Percentiles rank a stretch among this genome's conserved stretches.
These are phyloP conservation scores for Zalerion maritima DNA, from an alignment of 495 filamentous ascomycete species.

Conservation along the genomic window DNA sequence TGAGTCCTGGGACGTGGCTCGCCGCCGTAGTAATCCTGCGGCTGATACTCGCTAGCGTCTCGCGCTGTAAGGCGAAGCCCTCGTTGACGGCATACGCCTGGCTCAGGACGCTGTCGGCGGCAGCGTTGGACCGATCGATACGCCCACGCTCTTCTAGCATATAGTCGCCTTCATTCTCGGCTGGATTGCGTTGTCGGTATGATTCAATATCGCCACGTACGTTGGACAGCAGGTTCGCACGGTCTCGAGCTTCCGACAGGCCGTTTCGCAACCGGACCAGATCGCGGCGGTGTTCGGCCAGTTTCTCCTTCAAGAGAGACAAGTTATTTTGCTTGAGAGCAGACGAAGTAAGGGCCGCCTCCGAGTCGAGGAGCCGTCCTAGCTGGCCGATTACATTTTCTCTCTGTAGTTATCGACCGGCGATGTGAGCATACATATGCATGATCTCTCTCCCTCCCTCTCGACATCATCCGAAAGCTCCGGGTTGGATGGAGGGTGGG, in stretches of 20 bases:
- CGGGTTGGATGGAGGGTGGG: not conserved
- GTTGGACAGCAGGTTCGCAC: slow-evolving; percentile 78
- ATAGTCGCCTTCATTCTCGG: slow-evolving; percentile 76
- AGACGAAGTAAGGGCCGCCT: slow-evolving; percentile 75
- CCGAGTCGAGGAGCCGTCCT: slow-evolving; percentile 79
- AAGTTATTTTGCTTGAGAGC: slow-evolving; percentile 92
- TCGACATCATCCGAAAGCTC: too few species aligned
- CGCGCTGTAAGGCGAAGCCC: slow-evolving; percentile 72
- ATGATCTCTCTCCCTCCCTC: too few species aligned
- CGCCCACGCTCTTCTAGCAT: slow-evolving; percentile 82
- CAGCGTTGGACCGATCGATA: slow-evolving; percentile 74
- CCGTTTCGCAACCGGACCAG: slow-evolving; percentile 52
- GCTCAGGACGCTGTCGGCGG: slow-evolving; percentile 81
- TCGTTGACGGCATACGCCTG: slow-evolving; percentile 97
- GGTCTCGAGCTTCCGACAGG: slow-evolving; percentile 62
- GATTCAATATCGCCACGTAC: slow-evolving; percentile 85
- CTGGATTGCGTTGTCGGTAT: slow-evolving; percentile 70
- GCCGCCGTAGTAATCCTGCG: slow-evolving; percentile 76
- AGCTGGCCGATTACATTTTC: slow-evolving; percentile 73
- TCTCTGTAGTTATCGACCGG: slow-evolving; percentile 37
- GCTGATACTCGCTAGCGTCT: slow-evolving; percentile 75
- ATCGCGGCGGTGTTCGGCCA: slow-evolving; percentile 75
- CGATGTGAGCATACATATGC: slow-evolving; percentile 5
- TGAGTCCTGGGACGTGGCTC: slow-evolving; percentile 83
- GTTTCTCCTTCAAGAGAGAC: slow-evolving; percentile 77